Conservation (phyloP, 495 filamentous ascomycete species). For the Pyronema omphalodes region DNA sequence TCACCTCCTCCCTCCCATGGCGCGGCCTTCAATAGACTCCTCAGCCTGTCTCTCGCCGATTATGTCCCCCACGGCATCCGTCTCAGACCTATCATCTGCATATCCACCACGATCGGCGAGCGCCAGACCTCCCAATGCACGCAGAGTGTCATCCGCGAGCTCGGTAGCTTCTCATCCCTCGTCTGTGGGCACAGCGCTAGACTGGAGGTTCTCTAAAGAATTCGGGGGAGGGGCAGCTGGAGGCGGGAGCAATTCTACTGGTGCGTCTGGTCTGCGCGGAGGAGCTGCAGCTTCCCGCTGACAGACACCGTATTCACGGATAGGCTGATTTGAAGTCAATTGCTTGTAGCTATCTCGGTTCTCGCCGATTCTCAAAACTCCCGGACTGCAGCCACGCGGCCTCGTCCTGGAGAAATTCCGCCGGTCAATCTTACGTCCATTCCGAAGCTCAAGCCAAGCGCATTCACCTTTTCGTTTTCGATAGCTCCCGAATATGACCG, state of each 20-base stretch:
- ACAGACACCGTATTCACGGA: not conserved
- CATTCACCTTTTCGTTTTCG: slow-evolving; percentile 66
- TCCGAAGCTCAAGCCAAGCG: slow-evolving; percentile 54
- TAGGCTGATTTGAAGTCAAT: slow-evolving; percentile 3
- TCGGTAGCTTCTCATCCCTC: slow-evolving; percentile 48
- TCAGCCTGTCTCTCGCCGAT: slow-evolving; percentile 20
- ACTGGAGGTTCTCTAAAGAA: slow-evolving; percentile 21
- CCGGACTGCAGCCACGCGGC: slow-evolving; percentile 52
- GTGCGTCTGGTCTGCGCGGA: slow-evolving; percentile 1
- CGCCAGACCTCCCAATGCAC: slow-evolving; percentile 8
- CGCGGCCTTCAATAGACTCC: slow-evolving; percentile 18
- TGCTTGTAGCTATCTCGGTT: slow-evolving; percentile 60
- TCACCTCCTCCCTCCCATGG: slow-evolving; percentile 15
- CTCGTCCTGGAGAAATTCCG: slow-evolving; percentile 82
- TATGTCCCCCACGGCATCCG: slow-evolving; percentile 19
- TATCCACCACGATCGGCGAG: slow-evolving; percentile 15
- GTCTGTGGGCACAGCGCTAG: slow-evolving; percentile 21
- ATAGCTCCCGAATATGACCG: slow-evolving; percentile 24
- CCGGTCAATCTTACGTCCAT: slow-evolving; percentile 88
- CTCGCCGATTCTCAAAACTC: slow-evolving; percentile 79
- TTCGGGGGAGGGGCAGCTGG: slow-evolving; percentile 12
- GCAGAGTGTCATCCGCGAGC: slow-evolving; percentile 64
- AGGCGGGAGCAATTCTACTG: slow-evolving; percentile 10
- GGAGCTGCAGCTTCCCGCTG: slow-evolving; percentile 2
- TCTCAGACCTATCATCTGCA: slow-evolving; percentile 11